A percentile compares a stretch with the other conserved stretches of the same genome.
Evolutionary conservation across 352 stramenopile genomes (phyloP).

Genomic region (Globisporangium cylindrosporum): DNA sequence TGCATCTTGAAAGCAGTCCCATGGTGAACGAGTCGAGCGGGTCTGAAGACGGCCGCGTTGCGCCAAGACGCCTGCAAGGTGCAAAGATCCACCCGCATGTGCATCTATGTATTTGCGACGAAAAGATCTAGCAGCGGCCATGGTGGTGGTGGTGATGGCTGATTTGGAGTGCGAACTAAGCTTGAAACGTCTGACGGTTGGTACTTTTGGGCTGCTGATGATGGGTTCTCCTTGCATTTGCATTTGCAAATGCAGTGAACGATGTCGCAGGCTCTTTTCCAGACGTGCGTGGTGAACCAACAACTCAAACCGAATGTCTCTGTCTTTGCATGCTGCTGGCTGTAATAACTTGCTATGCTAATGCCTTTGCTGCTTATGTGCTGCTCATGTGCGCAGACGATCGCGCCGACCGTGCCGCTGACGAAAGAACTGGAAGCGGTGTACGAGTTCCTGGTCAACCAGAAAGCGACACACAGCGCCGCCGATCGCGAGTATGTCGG

Average conservation of each 20-base stretch:
- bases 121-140: no score
- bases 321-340: background rate
- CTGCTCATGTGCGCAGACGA: constrained; percentile 29
- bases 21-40: constrained; percentile 6
- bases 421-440: constrained; percentile 51
- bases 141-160: background rate
- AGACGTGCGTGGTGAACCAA: constrained; percentile 17
- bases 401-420: constrained; percentile 45
- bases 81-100: no score
- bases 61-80: background rate
- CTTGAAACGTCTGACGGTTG: constrained; percentile 3
- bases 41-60: constrained; percentile 3
- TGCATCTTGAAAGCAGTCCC: background rate
- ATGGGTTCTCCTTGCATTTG: background rate
- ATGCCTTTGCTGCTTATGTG: background rate
- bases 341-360: background rate
- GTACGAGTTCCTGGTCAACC: constrained; percentile 54
- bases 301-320: background rate
- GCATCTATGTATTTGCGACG: no score
- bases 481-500: constrained; percentile 47
- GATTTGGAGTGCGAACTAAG: background rate
- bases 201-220: background rate
- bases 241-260: background rate
- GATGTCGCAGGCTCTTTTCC: constrained; percentile 18
- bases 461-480: constrained; percentile 27